Evolutionary conservation across 345 rosid genomes (phyloP).

Genomic region (Sisymbrium irio): DNA sequence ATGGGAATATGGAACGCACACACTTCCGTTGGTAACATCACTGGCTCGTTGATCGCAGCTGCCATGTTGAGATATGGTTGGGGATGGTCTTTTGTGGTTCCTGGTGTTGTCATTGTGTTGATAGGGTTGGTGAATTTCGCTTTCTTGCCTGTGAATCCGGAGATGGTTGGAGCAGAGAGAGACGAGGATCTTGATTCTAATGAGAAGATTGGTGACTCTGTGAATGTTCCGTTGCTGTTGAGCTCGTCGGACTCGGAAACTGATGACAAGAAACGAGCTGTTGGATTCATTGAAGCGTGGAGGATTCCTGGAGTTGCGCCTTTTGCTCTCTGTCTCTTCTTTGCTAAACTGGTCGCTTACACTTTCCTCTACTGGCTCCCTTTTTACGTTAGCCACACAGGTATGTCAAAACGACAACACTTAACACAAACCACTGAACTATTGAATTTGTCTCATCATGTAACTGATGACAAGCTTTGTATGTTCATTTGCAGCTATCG

Average conservation of each 20-base stretch:
- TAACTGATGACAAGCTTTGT: conserved; percentile 10
- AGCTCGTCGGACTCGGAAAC: conserved; percentile 33
- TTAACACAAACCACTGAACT: not conserved
- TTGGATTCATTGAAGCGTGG: conserved; percentile 85
- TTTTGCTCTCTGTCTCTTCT: conserved; percentile 81
- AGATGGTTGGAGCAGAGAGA: conserved; percentile 57
- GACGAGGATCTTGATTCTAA: conserved; percentile 46
- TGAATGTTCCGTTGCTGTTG: conserved; percentile 51
- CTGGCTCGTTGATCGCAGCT: conserved; percentile 73
- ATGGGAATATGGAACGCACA: conserved; percentile 97
- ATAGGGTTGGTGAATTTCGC: conserved; percentile 62
- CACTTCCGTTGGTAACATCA: conserved; percentile 81
- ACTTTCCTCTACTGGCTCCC: conserved; percentile 95
- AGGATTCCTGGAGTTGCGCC: conserved; percentile 84
- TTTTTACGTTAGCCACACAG: conserved; percentile 89
- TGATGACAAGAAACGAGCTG: conserved; percentile 49
- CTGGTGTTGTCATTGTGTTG: conserved; percentile 58
- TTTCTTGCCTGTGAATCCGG: conserved; percentile 74
- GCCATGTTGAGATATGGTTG: conserved; percentile 70
- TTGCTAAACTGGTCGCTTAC: conserved; percentile 83
- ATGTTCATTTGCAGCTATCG: conserved; percentile 56
- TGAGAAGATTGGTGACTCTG: conserved; percentile 45
- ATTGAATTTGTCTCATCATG: not conserved
- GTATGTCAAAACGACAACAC: conserved; percentile 19
- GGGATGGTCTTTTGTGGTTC: conserved; percentile 91